phyloP scores from a whole-genome alignment of 257 asterid genomes.

The Solanum sejunctum region DNA sequence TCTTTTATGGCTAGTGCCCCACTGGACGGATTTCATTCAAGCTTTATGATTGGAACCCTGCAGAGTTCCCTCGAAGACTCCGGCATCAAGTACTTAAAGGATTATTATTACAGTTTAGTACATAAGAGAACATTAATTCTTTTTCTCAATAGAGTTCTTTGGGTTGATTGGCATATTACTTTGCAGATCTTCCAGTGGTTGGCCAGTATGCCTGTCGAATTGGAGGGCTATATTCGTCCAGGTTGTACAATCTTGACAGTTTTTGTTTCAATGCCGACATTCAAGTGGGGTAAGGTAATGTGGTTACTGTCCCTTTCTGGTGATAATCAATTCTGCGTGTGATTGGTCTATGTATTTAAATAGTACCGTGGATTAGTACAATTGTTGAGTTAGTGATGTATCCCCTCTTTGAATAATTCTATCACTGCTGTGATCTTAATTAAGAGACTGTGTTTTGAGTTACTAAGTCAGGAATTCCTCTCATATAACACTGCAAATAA shows the following conservation, averaged over 20 bases:
- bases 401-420: not conserved
- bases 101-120: slow-evolving; percentile 63
- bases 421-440: not conserved
- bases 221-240: slow-evolving; percentile 93
- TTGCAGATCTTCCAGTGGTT: slow-evolving; percentile 80
- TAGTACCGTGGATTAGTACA: not conserved
- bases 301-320: not conserved
- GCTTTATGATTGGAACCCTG: slow-evolving; percentile 98
- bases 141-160: slow-evolving; percentile 5
- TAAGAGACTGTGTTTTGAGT: not conserved
- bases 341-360: not conserved
- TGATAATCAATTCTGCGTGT: not conserved
- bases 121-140: slow-evolving; percentile 13
- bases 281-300: slow-evolving; percentile 65
- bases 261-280: slow-evolving; percentile 65
- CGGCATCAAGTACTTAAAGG: slow-evolving; percentile 82
- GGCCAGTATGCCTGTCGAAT: slow-evolving; percentile 92
- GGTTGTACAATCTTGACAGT: slow-evolving; percentile 87
- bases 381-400: not conserved
- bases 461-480: not conserved
- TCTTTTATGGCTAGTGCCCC: slow-evolving; percentile 47
- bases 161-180: slow-evolving; percentile 13
- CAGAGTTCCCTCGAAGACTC: slow-evolving; percentile 84
- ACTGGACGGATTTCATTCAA: slow-evolving; percentile 88
- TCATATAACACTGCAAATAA: not conserved